phyloP scores from a whole-genome alignment of 257 asterid genomes.

The Agastache rugosa region DNA sequence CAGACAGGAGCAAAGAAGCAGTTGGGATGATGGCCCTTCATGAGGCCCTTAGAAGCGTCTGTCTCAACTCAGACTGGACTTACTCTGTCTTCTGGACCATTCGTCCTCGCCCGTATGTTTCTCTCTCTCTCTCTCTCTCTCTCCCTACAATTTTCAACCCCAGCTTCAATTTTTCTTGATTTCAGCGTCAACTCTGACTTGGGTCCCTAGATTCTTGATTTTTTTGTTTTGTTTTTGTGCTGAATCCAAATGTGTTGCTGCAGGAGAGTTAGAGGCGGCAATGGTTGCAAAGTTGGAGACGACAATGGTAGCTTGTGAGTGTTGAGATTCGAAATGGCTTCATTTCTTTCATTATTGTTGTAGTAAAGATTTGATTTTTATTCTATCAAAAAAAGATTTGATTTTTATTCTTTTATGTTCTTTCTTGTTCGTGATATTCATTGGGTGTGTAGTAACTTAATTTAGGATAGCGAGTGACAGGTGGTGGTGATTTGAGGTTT shows the following conservation, averaged over 20 bases:
- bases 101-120: constrained; percentile 92
- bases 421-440: not conserved
- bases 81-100: constrained; percentile 99
- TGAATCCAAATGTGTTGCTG: constrained; percentile 32
- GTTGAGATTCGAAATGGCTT: not conserved
- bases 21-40: constrained; percentile 99
- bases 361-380: not conserved
- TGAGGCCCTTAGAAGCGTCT: constrained; percentile 93
- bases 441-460: not conserved
- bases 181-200: not conserved
- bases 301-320: constrained; percentile 99
- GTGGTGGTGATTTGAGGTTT: constrained; percentile 32
- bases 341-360: not conserved
- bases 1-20: constrained; percentile 99
- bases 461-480: constrained; percentile 28
- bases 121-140: constrained; percentile 20
- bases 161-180: constrained; percentile 28
- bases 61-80: constrained; percentile 98
- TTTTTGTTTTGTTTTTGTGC: not conserved
- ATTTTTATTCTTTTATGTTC: not conserved
- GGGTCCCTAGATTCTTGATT: not conserved
- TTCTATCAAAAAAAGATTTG: not conserved
- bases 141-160: not conserved
- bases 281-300: constrained; percentile 98
- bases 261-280: constrained; percentile 97